Base-by-base conservation (phyloP, 108 stramenopile genomes). In the Pseudonitzschia delicatissima region DNA sequence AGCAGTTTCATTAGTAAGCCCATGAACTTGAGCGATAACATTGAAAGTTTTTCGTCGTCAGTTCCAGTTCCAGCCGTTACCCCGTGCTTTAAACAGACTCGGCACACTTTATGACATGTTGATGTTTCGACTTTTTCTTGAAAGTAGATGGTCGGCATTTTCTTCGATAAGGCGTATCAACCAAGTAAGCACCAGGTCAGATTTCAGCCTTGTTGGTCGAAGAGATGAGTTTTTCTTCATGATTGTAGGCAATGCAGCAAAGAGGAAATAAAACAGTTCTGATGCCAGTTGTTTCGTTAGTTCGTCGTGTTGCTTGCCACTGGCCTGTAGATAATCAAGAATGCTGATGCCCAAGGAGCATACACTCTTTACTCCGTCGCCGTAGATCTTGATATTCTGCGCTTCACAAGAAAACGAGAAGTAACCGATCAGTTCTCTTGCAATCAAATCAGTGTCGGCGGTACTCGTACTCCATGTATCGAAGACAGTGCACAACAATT, bases 71-170 rank as follows among this genome's bases (percentile, higher is more conserved):
- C 20, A 2, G 34, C 13, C 15, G 59, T n/a, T 17, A 67, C 59
- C 5, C 71, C 67, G 32, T 69, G 27, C 62, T 68, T 77, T 53
- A 72, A 57, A 39, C 45, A 63, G 20, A 23, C 53, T 32, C 73
- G 51, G 18, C 57, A 62, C 17, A 52, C 20, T 44, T 74, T 74
- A 27, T 49, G 50, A 29, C 27, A 35, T n/a, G 33, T 26, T 17
- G 65, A 36, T 13, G 23, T 0, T n/a, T 66, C 51, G 9, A 51
- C 35, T 52, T 35, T 15, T 51, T 35, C 12, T n/a, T 52, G 34
- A 29, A 52, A 18, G 51, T 3, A 12, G 18, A n/a, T 44, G 65
- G 34, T 50, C 20, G 23, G 47, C 9, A 34, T 34, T 36, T 53
- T 55, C 31, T 34, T 35, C 20, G 13, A 45, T 27, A n/a, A 47